Conservation (phyloP, 352 stramenopile species). For the Globisporangium sylvaticum region DNA sequence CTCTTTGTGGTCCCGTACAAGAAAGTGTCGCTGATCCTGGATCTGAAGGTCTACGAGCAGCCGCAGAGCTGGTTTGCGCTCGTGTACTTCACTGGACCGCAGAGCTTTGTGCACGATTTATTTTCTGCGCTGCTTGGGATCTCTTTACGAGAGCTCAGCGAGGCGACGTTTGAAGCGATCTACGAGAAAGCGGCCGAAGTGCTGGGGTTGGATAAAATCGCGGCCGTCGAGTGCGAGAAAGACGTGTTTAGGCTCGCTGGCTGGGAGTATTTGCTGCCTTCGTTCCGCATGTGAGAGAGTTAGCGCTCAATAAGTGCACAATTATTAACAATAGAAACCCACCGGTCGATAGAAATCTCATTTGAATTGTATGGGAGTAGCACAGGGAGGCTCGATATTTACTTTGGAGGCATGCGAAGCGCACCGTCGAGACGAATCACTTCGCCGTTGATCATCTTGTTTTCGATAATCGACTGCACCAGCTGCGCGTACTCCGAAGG, state of each 20-base stretch:
- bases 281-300: constrained; percentile 8
- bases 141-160: constrained; percentile 37
- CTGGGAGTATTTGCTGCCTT: constrained; percentile 43
- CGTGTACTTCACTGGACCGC: constrained; percentile 72
- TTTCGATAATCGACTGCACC: constrained; percentile 94
- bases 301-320: neutral
- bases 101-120: constrained; percentile 45
- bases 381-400: constrained; percentile 16
- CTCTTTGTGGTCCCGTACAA: constrained; percentile 66
- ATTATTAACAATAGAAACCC: neutral
- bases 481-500: constrained; percentile 95
- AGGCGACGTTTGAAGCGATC: constrained; percentile 56
- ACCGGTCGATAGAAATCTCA: neutral
- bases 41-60: constrained; percentile 61
- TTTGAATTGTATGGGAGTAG: neutral
- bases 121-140: constrained; percentile 38
- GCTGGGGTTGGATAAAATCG: constrained; percentile 30
- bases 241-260: constrained; percentile 51
- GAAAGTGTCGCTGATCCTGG: constrained; percentile 41
- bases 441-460: constrained; percentile 98
- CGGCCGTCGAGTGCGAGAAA: constrained; percentile 47
- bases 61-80: constrained; percentile 67
- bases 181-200: constrained; percentile 31
- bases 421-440: constrained; percentile 97
- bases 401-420: constrained; percentile 93